Base-by-base conservation (phyloP, 225 moss, liverwort and hornwort genomes). In the Neckera pumila region DNA sequence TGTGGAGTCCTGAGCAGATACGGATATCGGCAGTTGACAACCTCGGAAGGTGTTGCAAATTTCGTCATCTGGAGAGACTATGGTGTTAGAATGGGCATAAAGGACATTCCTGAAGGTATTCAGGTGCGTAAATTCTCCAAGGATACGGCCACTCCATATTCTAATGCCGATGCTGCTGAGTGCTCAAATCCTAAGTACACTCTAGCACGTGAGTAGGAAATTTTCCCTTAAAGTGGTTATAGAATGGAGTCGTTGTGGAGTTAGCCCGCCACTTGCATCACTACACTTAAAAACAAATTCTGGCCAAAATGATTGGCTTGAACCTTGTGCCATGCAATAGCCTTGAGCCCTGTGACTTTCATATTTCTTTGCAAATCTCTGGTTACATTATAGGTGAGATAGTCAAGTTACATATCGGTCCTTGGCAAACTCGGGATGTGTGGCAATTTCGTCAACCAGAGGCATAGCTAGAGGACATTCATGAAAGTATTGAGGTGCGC, bases 51-150 rank as follows among this genome's bases (percentile, higher is more conserved):
- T 47, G 27, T 91, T n/a, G 88, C 92, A 34, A 81, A 85, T 78
- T 90, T 86, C 73, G 66, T 89, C 54, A 58, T 66, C 49, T 94
- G 92, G 93, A 89, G 90, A 88, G 91, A 94, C 83, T 47, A 40
- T 59, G 92, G 91, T 40, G 75, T 91, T 53, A 84, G 88, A 63
- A 94, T 94, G 92, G 93, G 91, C 53, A 90, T 91, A 6, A 91
- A 90, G 78, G 61, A 90, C 87, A 92, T 92, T 40, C 90, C 89
- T n/a, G 76, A 75, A n/a, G 87, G 82, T 65, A n/a, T 64, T 27
- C 83, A 92, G 88, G 92, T 92, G 71, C 66, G 81, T 64, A 8
- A 38, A 17, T 72, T 72, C 36, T 80, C 47, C 38, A 26, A 56
- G 10, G 54, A 86, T 28, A 60, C 78, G 15, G 33, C 47, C 62